Evolutionary conservation across 257 asterid species (phyloP).

Genomic region (Lithospermum erythrorhizon): DNA sequence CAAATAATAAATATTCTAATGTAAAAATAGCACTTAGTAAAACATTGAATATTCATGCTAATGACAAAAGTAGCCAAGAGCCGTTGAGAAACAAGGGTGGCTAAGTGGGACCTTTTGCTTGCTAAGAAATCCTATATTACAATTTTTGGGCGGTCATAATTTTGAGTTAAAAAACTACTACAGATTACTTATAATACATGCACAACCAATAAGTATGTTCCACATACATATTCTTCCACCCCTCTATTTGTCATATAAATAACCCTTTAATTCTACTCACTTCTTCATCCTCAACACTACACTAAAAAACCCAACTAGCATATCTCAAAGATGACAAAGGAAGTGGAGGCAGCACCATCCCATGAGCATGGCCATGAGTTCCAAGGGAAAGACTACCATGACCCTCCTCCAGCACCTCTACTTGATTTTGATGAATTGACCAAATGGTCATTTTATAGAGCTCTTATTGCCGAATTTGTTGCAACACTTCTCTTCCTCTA

Average conservation of each 20-base stretch:
- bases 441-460: slow-evolving; percentile 68
- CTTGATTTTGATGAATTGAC: slow-evolving; percentile 44
- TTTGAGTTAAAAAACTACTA: background rate
- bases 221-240: slow-evolving; percentile 2
- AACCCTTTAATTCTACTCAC: slow-evolving; percentile 1
- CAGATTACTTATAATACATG: background rate
- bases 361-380: slow-evolving; percentile 22
- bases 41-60: no score
- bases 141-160: slow-evolving; percentile 7
- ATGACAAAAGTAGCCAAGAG: no score
- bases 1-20: no score
- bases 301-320: background rate
- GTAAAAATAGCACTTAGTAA: no score
- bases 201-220: slow-evolving; percentile 22
- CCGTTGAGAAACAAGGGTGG: slow-evolving; percentile 1
- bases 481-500: slow-evolving; percentile 68
- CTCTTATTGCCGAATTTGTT: slow-evolving; percentile 62
- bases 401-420: slow-evolving; percentile 67
- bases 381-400: slow-evolving; percentile 67
- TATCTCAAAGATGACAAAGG: slow-evolving; percentile 32
- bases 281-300: background rate
- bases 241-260: slow-evolving; percentile 1
- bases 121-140: slow-evolving; percentile 12
- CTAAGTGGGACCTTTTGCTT: slow-evolving; percentile 12
- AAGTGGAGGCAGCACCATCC: slow-evolving; percentile 33